A percentile compares a stretch with the other conserved stretches of the same genome.
These are phyloP conservation scores for Fusarium citri DNA, from an alignment of 2,329 filamentous ascomycete genomes.

Conservation along the genomic window DNA sequence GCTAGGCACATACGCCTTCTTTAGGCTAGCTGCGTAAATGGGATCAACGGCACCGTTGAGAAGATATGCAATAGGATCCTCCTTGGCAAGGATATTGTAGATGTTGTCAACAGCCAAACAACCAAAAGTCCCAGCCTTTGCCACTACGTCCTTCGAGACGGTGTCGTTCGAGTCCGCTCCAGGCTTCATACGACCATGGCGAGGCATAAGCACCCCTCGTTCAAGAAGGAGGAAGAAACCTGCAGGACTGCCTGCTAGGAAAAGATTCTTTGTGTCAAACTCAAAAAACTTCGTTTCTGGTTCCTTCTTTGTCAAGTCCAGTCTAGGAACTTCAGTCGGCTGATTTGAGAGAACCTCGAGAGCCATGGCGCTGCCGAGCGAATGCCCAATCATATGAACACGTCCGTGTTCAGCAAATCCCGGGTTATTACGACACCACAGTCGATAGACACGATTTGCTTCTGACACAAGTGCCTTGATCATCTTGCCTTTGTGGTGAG, in stretches of 20 bases:
- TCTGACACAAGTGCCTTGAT: constrained; percentile 87
- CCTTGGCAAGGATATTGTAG: constrained; percentile 85
- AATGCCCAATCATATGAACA: constrained; percentile 93
- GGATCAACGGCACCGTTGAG: constrained; percentile 91
- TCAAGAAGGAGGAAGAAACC: constrained; percentile 94
- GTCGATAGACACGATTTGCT: constrained; percentile 92
- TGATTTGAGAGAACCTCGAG: constrained; percentile 91
- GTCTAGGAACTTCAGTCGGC: constrained; percentile 74
- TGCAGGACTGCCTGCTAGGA: constrained; percentile 88
- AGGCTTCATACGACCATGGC: constrained; percentile 79
- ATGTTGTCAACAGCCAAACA: constrained; percentile 95
- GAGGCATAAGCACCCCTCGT: constrained; percentile 76
- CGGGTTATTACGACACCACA: constrained; percentile 95
- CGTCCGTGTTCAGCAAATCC: constrained; percentile 83
- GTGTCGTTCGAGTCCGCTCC: constrained; percentile 74
- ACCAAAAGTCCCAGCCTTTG: constrained; percentile 83
- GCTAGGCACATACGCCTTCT: constrained; percentile 81
- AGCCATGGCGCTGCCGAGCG: constrained; percentile 93
- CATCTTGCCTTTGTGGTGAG: constrained; percentile 96
- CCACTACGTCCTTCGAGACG: constrained; percentile 71
- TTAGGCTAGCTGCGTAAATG: constrained; percentile 80
- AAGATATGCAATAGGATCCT: constrained; percentile 86
- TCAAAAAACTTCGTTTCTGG: constrained; percentile 76
- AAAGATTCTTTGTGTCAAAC: constrained; percentile 90
- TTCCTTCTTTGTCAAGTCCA: constrained; percentile 57